Evolutionary conservation across 192 early-diverging fungal genomes (phyloP), one percentile per base, ranked within the genome.

Genomic region (Kappamyces sp.): DNA sequence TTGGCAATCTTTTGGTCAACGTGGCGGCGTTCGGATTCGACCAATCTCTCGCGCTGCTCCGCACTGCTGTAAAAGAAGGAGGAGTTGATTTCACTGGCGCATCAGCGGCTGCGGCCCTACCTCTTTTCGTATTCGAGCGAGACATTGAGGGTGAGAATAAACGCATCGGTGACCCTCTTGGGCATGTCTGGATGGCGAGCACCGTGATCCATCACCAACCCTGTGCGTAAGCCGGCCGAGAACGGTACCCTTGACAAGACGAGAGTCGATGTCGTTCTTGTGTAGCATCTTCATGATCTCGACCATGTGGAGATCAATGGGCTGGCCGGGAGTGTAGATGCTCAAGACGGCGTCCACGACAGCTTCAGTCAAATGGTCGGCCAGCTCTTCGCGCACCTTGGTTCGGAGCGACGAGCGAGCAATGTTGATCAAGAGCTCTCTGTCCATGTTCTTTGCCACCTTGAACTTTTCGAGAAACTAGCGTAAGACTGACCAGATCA

Each of bases 281-380:
- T 98, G 94, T 86, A 88, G 85, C 97, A 99, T 97, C 80, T 94
- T 95, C 94, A 99, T 99, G 62, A 96, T 90, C 77, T 99, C 97
- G 6, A 99, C 92, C 97, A 99, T 99, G 66, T 97, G 92, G 58
- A 99, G 78, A 72, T 99, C 97, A 66, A 98, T 96, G 5, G 93
- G 93, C 52, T 88, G 68, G 15, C 81, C 89, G 35, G 87, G 83
- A 53, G 76, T 79, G 47, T 84, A 69, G 58, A 99, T 92, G 31
- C 89, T 77, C 71, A 97, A 69, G 39, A 99, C 94, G 9, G 93
- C 92, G 69, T 98, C 94, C 33, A 99, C 97, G 42, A 96, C 85
- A 33, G 94, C 97, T 69, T 98, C 93, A 35, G 90, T 94, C 62
- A 99, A 78, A 43, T 82, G 77, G 66, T 92, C 90, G n/a, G 94